Conservation (phyloP, 495 filamentous ascomycete species). For the Trichoderma orchidacearum region DNA sequence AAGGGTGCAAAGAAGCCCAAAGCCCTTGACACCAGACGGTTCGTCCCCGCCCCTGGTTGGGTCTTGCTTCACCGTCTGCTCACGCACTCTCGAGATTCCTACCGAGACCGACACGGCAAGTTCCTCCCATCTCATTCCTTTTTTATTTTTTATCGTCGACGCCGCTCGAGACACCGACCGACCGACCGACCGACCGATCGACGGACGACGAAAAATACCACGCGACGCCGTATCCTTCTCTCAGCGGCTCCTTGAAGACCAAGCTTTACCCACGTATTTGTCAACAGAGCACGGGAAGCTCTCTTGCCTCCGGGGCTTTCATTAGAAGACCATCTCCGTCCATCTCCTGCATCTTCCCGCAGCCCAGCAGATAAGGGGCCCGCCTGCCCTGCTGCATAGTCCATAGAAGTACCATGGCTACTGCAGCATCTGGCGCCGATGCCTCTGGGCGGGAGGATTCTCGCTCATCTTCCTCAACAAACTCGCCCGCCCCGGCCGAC, state of each 20-base stretch:
- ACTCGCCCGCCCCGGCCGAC: slow-evolving; percentile 66
- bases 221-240: background rate
- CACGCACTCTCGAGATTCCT: too few relatives aligned
- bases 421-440: background rate
- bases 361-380: background rate
- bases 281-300: background rate
- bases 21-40: background rate
- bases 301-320: background rate
- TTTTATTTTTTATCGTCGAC: background rate
- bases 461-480: slow-evolving; percentile 55
- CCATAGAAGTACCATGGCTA: background rate
- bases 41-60: background rate
- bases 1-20: background rate
- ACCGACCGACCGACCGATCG: too few relatives aligned
- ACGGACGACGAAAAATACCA: too few relatives aligned
- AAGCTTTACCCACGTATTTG: too few relatives aligned
- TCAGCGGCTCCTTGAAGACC: too few relatives aligned
- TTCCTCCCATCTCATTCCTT: background rate
- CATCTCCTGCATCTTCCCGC: background rate
- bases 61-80: background rate
- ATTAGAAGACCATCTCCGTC: background rate
- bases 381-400: background rate
- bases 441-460: slow-evolving; percentile 16
- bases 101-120: background rate
- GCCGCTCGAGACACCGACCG: background rate